Conservation (phyloP, 768 basidiomycete species). For the Udeniomyces megalosporus region DNA sequence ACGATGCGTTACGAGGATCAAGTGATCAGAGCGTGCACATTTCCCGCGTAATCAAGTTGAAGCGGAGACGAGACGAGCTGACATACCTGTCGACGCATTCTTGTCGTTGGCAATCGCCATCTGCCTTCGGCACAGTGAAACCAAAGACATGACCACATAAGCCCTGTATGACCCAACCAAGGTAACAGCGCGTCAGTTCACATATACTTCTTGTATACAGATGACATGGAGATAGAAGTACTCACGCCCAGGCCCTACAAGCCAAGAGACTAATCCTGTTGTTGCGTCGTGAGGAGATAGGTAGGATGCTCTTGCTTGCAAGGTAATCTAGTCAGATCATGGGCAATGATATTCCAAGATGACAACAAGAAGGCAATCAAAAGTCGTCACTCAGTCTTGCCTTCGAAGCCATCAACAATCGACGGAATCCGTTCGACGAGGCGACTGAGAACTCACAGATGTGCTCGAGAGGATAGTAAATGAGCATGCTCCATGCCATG, state of each 20-base stretch:
- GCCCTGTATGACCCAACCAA: not conserved
- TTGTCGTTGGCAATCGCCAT: not conserved
- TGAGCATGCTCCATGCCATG: conserved; percentile 25
- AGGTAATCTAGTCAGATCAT: conserved; percentile 18
- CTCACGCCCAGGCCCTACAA: conserved; percentile 55
- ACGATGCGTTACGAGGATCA: too few species aligned
- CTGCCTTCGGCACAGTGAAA: not conserved
- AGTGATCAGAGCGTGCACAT: too few species aligned
- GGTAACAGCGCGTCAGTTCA: not conserved
- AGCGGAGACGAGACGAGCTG: too few species aligned
- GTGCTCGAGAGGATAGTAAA: conserved; percentile 28
- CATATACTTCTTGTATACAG: too few species aligned
- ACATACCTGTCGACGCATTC: not conserved
- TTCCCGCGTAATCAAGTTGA: too few species aligned
- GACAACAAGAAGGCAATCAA: too few species aligned
- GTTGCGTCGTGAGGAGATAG: conserved; percentile 4
- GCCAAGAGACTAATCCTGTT: conserved; percentile 46
- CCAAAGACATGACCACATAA: conserved; percentile 11
- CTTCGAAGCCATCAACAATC: too few species aligned
- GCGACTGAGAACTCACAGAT: conserved; percentile 18
- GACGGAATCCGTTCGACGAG: too few species aligned
- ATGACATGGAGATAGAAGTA: not conserved
- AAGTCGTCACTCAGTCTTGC: too few species aligned
- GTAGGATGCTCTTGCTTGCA: conserved; percentile 20
- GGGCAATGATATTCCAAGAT: not conserved